Evolutionary conservation across 192 early-diverging fungal genomes (phyloP).

Genomic region (Linnemannia hyalina): DNA sequence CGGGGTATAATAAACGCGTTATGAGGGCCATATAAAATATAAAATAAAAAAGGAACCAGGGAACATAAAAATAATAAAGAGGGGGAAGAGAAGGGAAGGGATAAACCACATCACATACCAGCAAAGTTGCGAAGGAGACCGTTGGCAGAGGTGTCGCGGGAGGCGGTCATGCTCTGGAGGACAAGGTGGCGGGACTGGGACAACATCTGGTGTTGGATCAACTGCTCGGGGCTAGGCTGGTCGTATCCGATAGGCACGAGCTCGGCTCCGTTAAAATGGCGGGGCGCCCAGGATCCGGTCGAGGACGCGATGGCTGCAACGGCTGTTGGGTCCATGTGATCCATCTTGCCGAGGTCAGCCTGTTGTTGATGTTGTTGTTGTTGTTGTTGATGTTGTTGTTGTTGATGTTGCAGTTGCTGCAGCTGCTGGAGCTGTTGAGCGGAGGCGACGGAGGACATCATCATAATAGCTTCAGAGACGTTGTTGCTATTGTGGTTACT

Average conservation of each 20-base stretch:
- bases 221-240: conserved; percentile 42
- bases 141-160: conserved; percentile 9
- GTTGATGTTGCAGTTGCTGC: conserved; percentile 5
- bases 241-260: conserved; percentile 34
- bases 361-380: conserved; percentile 6
- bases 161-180: conserved; percentile 38
- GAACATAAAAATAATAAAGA: not conserved
- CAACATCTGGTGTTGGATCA: conserved; percentile 54
- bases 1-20: not conserved
- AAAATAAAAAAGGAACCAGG: not conserved
- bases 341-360: conserved; percentile 2
- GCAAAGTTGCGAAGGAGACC: conserved; percentile 13
- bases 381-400: conserved; percentile 2
- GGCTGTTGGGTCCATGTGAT: conserved; percentile 14
- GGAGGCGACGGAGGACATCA: not conserved
- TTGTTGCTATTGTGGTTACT: not conserved
- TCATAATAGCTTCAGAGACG: not conserved
- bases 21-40: not conserved
- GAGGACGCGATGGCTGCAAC: conserved; percentile 13
- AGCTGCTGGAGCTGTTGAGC: not conserved
- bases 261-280: conserved; percentile 22
- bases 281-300: conserved; percentile 16
- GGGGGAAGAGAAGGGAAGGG: not conserved
- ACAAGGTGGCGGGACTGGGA: conserved; percentile 37
- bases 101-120: not conserved